Conservation (phyloP, 257 asterid species). For the Linaria vulgaris region DNA sequence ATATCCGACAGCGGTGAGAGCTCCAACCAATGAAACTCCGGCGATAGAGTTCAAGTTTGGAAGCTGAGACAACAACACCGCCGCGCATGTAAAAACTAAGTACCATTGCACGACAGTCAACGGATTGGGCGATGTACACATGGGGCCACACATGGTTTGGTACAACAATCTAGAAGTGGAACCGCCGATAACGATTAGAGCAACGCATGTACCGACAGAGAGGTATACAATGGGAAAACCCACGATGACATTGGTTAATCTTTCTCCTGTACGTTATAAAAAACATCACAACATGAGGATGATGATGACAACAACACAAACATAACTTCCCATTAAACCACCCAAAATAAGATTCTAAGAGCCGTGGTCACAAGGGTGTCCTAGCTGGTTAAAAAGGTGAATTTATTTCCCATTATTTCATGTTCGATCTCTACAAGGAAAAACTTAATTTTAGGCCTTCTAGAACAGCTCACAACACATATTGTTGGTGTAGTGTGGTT, state of each 20-base stretch:
- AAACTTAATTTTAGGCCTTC: too few species aligned
- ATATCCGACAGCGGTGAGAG: constrained; percentile 84
- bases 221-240: constrained; percentile 67
- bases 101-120: constrained; percentile 79
- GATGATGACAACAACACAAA: too few species aligned
- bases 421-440: too few species aligned
- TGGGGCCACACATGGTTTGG: constrained; percentile 61
- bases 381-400: too few species aligned
- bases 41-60: constrained; percentile 94
- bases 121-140: constrained; percentile 44
- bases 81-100: constrained; percentile 75
- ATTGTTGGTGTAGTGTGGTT: too few species aligned
- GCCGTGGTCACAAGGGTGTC: too few species aligned
- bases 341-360: too few species aligned
- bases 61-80: constrained; percentile 76
- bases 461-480: too few species aligned
- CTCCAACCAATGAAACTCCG: constrained; percentile 76
- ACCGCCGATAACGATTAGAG: constrained; percentile 78
- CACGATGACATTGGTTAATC: constrained; percentile 38
- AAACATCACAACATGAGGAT: too few species aligned
- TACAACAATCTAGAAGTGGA: constrained; percentile 59
- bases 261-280: constrained; percentile 50
- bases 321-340: too few species aligned
- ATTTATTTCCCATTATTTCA: too few species aligned
- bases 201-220: constrained; percentile 82